Base-by-base conservation (phyloP, 2,329 filamentous ascomycete species). In the Arthrobotrys pseudoclavata region DNA sequence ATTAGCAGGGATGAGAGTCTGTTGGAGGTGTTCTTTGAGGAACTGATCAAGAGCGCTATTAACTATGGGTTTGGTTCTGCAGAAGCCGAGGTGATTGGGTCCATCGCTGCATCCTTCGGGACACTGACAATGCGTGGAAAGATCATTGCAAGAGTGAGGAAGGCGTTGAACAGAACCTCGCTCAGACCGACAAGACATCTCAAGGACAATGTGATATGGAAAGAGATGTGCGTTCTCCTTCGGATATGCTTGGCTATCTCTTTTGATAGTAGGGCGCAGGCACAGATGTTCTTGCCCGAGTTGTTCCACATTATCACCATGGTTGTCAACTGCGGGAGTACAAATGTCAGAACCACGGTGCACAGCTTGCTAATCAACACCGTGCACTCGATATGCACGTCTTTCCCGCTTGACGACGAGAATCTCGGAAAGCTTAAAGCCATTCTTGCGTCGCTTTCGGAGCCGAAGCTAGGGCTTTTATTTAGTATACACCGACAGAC, bases 251-350 rank as follows among this genome's bases (percentile, higher is more conserved):
- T 91, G 13, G 87, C 89, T 1, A 84, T 91, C 62, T 91, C 90
- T 0, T 92, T 92, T 79, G 88, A 91, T 82, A 90, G 87, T 79
- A 88, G 89, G 22, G 86, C 90, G 13, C 90, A 92, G 82, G 87
- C 89, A 3, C 90, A 91, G 82, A 85, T 91, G 52, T 92, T 89
- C 80, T 84, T 92, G 4, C 90, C 90, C 0, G 90, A 92, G 81
- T 86, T 92, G 53, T 91, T 91, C 82, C 90, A 92, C 82, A 86
- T 91, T 60, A 89, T 91, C 74, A 91, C 90, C 0, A 91, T 92
- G 89, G 85, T 91, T 26, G 88, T 89, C 40, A 91, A 91, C 80
- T 91, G 88, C 0, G 90, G 90, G 5, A 83, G 86, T 10, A 83
- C 86, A 9, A 87, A 89, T 10, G 85, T 90, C 5, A 86, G 89